Percentiles rank a stretch among this genome's conserved stretches.
Evolutionary conservation across 2,329 filamentous ascomycete species (phyloP).

Genomic region (Pleurostoma richardsiae): DNA sequence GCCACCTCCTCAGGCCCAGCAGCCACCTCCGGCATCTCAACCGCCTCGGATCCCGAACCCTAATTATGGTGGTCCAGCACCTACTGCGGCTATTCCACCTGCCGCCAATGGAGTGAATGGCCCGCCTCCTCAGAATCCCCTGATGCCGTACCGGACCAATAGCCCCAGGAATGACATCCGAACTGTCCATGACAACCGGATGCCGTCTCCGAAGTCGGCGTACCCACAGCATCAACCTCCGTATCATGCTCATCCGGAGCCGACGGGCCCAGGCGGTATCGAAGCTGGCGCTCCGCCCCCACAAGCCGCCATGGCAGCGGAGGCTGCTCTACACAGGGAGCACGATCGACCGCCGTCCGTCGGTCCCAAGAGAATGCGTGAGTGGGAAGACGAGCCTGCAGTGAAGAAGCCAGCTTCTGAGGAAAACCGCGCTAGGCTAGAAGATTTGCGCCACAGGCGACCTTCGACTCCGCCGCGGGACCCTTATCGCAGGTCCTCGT

Average conservation of each 20-base stretch:
- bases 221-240: slow-evolving; percentile 71
- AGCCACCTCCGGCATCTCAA: slow-evolving; percentile 27
- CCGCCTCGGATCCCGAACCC: slow-evolving; percentile 54
- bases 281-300: slow-evolving; percentile 64
- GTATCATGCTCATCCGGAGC: slow-evolving; percentile 70
- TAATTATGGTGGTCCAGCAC: slow-evolving; percentile 52
- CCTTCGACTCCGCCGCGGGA: slow-evolving; percentile 69
- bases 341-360: slow-evolving; percentile 76
- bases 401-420: slow-evolving; percentile 86
- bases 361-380: slow-evolving; percentile 76
- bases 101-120: slow-evolving; percentile 32
- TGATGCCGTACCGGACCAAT: slow-evolving; percentile 71
- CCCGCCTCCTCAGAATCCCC: slow-evolving; percentile 41
- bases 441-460: slow-evolving; percentile 76
- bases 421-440: slow-evolving; percentile 78
- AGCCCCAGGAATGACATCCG: slow-evolving; percentile 83
- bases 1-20: slow-evolving; percentile 35
- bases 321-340: slow-evolving; percentile 59
- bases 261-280: slow-evolving; percentile 58
- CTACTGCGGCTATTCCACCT: slow-evolving; percentile 31
- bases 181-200: slow-evolving; percentile 75
- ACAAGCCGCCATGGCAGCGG: slow-evolving; percentile 51
- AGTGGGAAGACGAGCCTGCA: slow-evolving; percentile 83
- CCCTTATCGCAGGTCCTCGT: slow-evolving; percentile 71
- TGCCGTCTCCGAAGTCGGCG: slow-evolving; percentile 84